Conservation (phyloP, 2,329 filamentous ascomycete species). For the Neospermospora avenae region DNA sequence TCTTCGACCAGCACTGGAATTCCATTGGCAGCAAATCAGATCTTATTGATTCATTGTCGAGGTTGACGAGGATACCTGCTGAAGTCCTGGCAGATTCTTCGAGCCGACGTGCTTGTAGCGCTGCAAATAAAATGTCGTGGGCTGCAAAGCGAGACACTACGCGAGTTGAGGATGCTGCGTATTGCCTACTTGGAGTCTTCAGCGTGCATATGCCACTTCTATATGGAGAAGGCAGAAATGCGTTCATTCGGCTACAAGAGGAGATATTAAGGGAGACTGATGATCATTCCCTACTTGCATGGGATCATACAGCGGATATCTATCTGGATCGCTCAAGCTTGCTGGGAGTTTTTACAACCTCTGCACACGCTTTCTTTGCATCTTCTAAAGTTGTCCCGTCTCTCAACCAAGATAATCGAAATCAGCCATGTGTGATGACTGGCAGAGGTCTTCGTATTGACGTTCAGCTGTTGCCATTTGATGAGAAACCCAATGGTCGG, state of each 20-base stretch:
- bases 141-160: neutral
- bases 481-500: neutral
- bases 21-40: neutral
- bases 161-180: neutral
- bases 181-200: neutral
- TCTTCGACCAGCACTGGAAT: neutral
- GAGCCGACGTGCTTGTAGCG: neutral
- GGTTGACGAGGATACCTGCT: neutral
- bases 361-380: neutral
- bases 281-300: neutral
- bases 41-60: neutral
- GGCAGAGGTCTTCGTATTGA: neutral
- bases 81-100: neutral
- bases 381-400: neutral
- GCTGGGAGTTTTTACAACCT: neutral
- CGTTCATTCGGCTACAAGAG: neutral
- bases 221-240: neutral
- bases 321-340: neutral
- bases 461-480: neutral
- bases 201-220: neutral
- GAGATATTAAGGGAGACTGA: neutral
- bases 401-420: neutral
- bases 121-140: neutral
- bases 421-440: neutral
- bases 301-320: neutral